Evolutionary conservation across 106 monocot genomes (phyloP), one percentile per base, ranked within the genome.

Genomic region (Hemerocallis citrina): DNA sequence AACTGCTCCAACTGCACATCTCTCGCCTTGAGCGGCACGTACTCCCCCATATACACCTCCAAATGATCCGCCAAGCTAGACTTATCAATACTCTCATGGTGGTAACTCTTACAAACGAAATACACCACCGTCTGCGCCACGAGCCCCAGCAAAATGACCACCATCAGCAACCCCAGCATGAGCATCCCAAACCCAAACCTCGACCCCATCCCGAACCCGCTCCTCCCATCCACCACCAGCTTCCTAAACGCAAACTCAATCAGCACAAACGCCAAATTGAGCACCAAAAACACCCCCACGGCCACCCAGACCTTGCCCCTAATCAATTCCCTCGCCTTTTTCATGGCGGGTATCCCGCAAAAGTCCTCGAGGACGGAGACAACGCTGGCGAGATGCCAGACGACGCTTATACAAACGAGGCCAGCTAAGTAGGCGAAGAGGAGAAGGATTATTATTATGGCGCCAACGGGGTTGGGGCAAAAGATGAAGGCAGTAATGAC

Each of bases 81-180:
- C 61, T 84, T 89, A 55, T 95, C 89, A 30, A 95, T 89, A 75
- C 83, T 95, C 83, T 95, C 83, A 49, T 94, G 94, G 71, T 90
- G 95, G 64, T 79, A 86, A 0, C 83, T 74, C 60, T 95, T 95
- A 74, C 95, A 95, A 12, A 95, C 86, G 48, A 95, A 90, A 65
- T 95, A 95, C 0, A 95, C 51, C 32, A 95, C 81, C 3, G 90
- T 81, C 75, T 95, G 86, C 30, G 68, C 77, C 58, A 86, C 83
- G 42, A 90, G 71, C 15, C 70, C 89, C n/a, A 81, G 41, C 36
- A 95, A 49, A 0, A 89, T 57, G 8, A 86, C 37, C 34, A 48
- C 34, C 20, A 75, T 69, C 51, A 83, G 41, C 22, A 79, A 34
- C 32, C 34, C n/a, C 0, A 82, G 62, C 49, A 86, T 40, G 25